Evolutionary conservation across 805 yeast species (phyloP), one percentile per base, ranked within the genome.

Genomic region (Wickerhamomyces alni): DNA sequence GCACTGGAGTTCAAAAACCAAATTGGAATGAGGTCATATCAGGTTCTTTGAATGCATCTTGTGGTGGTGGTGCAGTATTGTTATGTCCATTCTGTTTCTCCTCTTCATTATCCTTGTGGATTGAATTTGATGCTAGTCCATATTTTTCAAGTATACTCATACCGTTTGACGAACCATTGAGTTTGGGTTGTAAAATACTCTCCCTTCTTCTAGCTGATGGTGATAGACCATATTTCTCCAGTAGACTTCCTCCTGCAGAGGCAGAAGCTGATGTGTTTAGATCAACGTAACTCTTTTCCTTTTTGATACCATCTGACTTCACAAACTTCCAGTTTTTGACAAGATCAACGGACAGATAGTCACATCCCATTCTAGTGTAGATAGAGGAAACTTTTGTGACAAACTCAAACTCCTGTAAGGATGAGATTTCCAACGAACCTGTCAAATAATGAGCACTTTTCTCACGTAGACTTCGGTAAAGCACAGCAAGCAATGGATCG

Each of bases 361-460:
- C 95, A 62, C 98, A 89, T 0, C 98, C 98, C 96, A 89, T 87
- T 41, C 94, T 68, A 13, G 77, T 70, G 52, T 87, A 85, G 44
- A 87, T 81, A 28, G 72, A 65, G 8, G 84, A 70, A 8, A 81
- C 82, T 45, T 79, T 75, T 11, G 75, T 52, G 13, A 88, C 71
- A 51, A 82, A 80, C 5, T 70, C 65, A 40, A 74, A 76, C 51
- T 91, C 97, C 5, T 54, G 39, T 10, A 47, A 61, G 9, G 76
- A 58, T 8, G 68, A 65, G 5, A 69, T 50, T 27, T 54, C 57
- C 19, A 65, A 38, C 0, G 80, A 67, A 2, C 80, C 83, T 40
- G 67, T 55, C 33, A 72, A 65, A 40, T 77, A 75, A 30, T 65
- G 69, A 30, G 67, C 46, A 38, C 73, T 72, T 36, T 74, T 70